These are phyloP conservation scores for Lactifluus pinguis DNA, from an alignment of 768 basidiomycete genomes.

Conservation along the genomic window DNA sequence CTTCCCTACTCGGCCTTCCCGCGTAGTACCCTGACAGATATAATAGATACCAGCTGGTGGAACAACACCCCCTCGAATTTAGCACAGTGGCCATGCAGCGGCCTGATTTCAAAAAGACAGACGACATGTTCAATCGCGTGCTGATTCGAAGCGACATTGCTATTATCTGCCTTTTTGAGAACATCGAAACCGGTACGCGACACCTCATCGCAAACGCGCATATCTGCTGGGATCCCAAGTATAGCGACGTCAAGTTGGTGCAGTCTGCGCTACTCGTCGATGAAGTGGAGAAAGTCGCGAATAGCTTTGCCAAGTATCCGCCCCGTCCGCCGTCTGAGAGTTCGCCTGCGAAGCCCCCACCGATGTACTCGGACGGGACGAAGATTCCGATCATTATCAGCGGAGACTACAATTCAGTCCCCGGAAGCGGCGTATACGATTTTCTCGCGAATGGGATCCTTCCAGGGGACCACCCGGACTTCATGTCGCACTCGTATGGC, in stretches of 20 bases:
- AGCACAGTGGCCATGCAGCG: conserved; percentile 87
- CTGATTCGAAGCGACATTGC: conserved; percentile 92
- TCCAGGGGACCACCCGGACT: conserved; percentile 76
- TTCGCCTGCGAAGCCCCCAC: conserved; percentile 45
- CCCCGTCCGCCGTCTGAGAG: conserved; percentile 38
- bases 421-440: conserved; percentile 84
- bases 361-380: conserved; percentile 69
- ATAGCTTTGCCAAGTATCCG: conserved; percentile 78
- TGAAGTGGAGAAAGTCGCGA: conserved; percentile 84
- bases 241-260: conserved; percentile 94
- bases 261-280: conserved; percentile 90
- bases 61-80: conserved; percentile 91
- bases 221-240: conserved; percentile 87
- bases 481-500: conserved; percentile 86
- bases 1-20: not conserved
- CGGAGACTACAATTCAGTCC: conserved; percentile 94
- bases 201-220: conserved; percentile 87
- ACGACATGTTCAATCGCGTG: conserved; percentile 99
- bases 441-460: conserved; percentile 69
- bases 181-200: conserved; percentile 76
- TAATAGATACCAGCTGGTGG: conserved; percentile 79
- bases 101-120: conserved; percentile 91
- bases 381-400: conserved; percentile 89
- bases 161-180: conserved; percentile 79
- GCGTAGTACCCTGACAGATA: not conserved